phyloP scores from a whole-genome alignment of 108 stramenopile genomes.

The Cyclotella atomus region DNA sequence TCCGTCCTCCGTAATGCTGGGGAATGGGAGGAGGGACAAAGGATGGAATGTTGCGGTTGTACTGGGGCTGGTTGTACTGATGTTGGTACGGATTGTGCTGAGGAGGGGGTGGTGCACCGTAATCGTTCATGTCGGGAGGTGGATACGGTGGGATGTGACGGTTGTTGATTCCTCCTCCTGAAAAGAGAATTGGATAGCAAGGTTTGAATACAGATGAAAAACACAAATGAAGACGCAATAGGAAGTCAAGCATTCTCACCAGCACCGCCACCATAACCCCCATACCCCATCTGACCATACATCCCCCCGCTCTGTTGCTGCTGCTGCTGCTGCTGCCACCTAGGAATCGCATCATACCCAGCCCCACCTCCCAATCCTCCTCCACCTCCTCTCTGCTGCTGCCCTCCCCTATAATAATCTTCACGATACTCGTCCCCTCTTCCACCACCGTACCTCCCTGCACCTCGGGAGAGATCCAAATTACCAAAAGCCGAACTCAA shows the following conservation, averaged over 20 bases:
- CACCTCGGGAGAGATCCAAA: neutral
- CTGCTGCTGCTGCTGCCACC: neutral
- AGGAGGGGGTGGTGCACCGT: neutral
- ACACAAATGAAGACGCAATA: neutral
- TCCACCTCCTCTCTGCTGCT: neutral
- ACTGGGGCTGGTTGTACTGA: neutral
- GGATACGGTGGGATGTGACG: conserved; percentile 17
- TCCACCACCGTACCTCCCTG: conserved; percentile 1
- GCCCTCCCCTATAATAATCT: conserved; percentile 1
- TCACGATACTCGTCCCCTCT: neutral
- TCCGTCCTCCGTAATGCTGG: conserved; percentile 3
- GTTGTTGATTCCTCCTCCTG: neutral
- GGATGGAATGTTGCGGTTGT: conserved; percentile 17
- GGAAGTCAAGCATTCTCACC: neutral
- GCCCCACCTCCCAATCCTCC: too few species aligned
- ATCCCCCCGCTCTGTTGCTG: neutral
- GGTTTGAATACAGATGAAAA: neutral
- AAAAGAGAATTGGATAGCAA: neutral
- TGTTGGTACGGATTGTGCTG: conserved; percentile 4
- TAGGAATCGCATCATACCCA: conserved; percentile 1
- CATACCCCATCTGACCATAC: conserved; percentile 9
- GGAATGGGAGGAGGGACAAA: conserved; percentile 21
- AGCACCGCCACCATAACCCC: conserved; percentile 2
- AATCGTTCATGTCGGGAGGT: conserved; percentile 26
- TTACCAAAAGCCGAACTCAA: conserved; percentile 13